phyloP scores from a whole-genome alignment of 2,329 filamentous ascomycete genomes.

The Colletotrichum sansevieriae region DNA sequence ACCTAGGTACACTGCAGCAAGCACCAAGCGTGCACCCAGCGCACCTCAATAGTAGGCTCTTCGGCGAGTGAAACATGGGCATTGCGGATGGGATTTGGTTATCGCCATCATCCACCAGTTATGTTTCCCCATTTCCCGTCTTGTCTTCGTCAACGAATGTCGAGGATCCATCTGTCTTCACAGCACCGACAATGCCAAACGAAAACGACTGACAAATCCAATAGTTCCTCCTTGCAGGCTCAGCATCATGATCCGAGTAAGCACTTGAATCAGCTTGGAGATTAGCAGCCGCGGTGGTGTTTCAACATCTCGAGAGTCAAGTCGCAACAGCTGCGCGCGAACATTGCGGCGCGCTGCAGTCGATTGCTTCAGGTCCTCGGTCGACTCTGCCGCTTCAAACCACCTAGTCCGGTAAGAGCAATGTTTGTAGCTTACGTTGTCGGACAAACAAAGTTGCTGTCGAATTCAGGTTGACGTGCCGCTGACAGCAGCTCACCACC shows the following conservation, averaged over 20 bases:
- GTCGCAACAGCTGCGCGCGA: slow-evolving; percentile 6
- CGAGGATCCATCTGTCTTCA: background rate
- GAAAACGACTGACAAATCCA: background rate
- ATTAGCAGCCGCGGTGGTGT: slow-evolving; percentile 17
- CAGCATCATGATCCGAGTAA: slow-evolving; percentile 5
- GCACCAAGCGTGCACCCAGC: slow-evolving; percentile 7
- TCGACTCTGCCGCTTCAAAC: background rate
- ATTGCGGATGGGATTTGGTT: slow-evolving; percentile 26
- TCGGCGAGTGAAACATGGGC: slow-evolving; percentile 14
- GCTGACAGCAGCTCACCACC: slow-evolving; percentile 19
- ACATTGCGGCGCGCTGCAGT: background rate
- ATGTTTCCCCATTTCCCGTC: background rate
- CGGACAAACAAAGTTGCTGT: slow-evolving; percentile 2
- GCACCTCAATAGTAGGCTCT: background rate
- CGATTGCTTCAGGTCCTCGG: background rate
- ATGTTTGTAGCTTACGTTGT: background rate
- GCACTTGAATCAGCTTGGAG: slow-evolving; percentile 27
- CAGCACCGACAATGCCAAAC: background rate
- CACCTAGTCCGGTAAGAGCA: background rate
- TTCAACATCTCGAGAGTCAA: slow-evolving; percentile 17
- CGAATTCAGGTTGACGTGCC: slow-evolving; percentile 4
- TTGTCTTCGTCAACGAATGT: background rate
- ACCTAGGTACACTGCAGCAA: background rate
- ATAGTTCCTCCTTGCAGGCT: slow-evolving; percentile 11
- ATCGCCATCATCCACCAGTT: slow-evolving; percentile 6